Conservation (phyloP, 768 basidiomycete genomes). For the Boletus insuetus region DNA sequence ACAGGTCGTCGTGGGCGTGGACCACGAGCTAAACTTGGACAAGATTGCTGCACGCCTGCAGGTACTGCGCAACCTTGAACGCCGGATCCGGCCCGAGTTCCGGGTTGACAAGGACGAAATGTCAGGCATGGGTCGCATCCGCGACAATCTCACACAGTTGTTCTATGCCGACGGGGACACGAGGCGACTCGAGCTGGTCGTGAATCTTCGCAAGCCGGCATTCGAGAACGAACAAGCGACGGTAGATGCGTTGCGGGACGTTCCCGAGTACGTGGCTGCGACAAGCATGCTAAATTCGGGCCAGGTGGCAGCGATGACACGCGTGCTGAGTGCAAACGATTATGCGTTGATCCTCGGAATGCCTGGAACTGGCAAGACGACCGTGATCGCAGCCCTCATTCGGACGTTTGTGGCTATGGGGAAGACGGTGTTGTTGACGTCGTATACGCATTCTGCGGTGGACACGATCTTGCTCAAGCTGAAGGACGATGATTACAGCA, state of each 20-base stretch:
- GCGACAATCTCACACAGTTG: slow-evolving; percentile 85
- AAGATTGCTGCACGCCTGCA: slow-evolving; percentile 43
- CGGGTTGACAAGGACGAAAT: slow-evolving; percentile 95
- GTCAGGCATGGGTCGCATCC: slow-evolving; percentile 81
- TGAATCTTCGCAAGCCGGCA: slow-evolving; percentile 69
- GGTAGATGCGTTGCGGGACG: slow-evolving; percentile 6
- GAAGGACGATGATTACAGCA: slow-evolving; percentile 60
- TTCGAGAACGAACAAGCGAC: slow-evolving; percentile 46
- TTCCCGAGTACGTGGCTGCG: slow-evolving; percentile 31
- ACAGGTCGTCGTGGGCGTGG: slow-evolving; percentile 74
- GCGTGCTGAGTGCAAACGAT: slow-evolving; percentile 76
- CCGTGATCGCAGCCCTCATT: slow-evolving; percentile 88
- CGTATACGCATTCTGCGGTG: slow-evolving; percentile 97
- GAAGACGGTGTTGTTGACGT: slow-evolving; percentile 85
- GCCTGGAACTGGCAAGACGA: slow-evolving; percentile 99
- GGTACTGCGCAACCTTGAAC: slow-evolving; percentile 16
- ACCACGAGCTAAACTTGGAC: slow-evolving; percentile 64
- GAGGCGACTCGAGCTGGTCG: slow-evolving; percentile 67
- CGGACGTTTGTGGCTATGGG: slow-evolving; percentile 72
- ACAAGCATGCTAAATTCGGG: slow-evolving; percentile 58
- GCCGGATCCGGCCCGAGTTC: slow-evolving; percentile 44
- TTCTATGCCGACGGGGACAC: slow-evolving; percentile 80
- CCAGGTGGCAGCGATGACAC: slow-evolving; percentile 69
- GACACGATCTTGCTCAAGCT: slow-evolving; percentile 94
- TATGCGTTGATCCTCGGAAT: slow-evolving; percentile 94